Evolutionary conservation across 306 rosid genomes (phyloP).

Genomic region (Trichosanthes cucumerina): DNA sequence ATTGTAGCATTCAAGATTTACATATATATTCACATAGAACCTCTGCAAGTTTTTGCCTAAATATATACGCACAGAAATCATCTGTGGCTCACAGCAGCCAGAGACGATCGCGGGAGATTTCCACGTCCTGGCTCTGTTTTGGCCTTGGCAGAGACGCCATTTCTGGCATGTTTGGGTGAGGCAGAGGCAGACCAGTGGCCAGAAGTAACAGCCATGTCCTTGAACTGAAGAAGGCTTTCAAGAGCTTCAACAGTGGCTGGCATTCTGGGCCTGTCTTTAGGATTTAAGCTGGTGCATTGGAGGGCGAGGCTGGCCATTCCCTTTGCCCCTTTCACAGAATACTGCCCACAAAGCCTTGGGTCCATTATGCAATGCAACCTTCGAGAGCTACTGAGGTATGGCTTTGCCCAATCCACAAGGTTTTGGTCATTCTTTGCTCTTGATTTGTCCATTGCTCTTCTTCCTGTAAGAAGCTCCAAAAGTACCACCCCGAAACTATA

Average conservation of each 20-base stretch:
- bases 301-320: constrained; percentile 59
- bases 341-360: constrained; percentile 76
- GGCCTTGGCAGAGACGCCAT: constrained; percentile 39
- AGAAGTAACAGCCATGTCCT: constrained; percentile 82
- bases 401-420: constrained; percentile 87
- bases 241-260: constrained; percentile 61
- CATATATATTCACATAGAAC: constrained; percentile 6
- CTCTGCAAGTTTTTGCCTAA: neutral
- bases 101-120: constrained; percentile 31
- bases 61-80: constrained; percentile 4
- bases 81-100: constrained; percentile 21
- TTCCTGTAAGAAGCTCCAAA: constrained; percentile 71
- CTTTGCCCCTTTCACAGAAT: constrained; percentile 79
- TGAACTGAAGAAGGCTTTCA: constrained; percentile 50
- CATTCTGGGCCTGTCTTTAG: constrained; percentile 90
- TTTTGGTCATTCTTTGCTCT: constrained; percentile 71
- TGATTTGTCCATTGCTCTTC: constrained; percentile 71
- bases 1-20: neutral
- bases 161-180: constrained; percentile 41
- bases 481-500: constrained; percentile 88
- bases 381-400: constrained; percentile 51
- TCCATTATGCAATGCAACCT: constrained; percentile 61
- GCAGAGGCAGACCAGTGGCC: constrained; percentile 71
- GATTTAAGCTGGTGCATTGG: constrained; percentile 62
- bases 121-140: constrained; percentile 35